Conservation (phyloP, 768 basidiomycete genomes). For the Tubosaeta brunneosetosa region DNA sequence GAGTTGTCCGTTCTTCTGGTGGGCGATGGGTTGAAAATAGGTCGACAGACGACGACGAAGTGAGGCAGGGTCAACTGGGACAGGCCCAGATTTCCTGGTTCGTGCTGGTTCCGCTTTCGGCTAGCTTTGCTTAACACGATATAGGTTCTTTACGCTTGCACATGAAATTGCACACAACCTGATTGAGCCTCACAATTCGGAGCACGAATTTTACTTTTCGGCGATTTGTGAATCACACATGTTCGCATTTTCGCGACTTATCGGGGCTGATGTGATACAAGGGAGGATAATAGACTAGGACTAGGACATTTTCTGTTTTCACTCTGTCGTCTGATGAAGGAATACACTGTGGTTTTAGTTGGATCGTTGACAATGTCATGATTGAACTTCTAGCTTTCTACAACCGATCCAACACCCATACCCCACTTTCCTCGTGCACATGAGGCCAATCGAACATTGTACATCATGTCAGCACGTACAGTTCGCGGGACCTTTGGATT, state of each 20-base stretch:
- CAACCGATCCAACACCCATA: no score
- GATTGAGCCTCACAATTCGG: constrained; percentile 79
- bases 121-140: neutral
- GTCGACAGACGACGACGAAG: constrained; percentile 63
- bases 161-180: constrained; percentile 94
- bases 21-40: neutral
- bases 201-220: constrained; percentile 94
- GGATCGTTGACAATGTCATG: no score
- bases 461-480: no score
- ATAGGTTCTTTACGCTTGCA: constrained; percentile 85
- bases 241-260: constrained; percentile 35
- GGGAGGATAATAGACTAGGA: neutral
- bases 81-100: constrained; percentile 82
- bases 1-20: constrained; percentile 31
- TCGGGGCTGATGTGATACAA: constrained; percentile 11
- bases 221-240: constrained; percentile 76
- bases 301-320: neutral
- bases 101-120: constrained; percentile 10
- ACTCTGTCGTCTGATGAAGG: neutral
- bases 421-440: no score
- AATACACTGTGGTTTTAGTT: neutral
- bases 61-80: constrained; percentile 44
- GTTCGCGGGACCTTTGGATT: no score
- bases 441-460: no score
- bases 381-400: no score